These are phyloP conservation scores for Stromatinia cepivora DNA, from an alignment of 2,329 filamentous ascomycete genomes.

Conservation along the genomic window DNA sequence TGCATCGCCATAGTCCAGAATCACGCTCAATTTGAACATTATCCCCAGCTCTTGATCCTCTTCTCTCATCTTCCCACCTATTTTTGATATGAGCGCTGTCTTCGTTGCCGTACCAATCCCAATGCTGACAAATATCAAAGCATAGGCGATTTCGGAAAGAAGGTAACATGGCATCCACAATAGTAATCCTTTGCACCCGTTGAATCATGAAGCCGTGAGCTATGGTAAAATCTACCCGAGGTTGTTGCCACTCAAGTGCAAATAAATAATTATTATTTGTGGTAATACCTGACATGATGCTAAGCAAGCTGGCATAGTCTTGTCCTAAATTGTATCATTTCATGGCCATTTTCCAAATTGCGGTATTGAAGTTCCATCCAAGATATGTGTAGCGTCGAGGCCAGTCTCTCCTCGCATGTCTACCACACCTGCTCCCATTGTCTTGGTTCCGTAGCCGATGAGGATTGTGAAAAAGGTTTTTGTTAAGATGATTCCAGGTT, in stretches of 20 bases:
- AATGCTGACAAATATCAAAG: not conserved
- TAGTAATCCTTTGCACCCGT: not conserved
- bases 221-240: not conserved
- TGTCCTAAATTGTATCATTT: not conserved
- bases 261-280: not conserved
- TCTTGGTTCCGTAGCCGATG: no score
- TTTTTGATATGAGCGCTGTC: no score
- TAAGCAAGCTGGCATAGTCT: not conserved
- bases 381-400: not conserved
- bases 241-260: not conserved
- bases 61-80: no score
- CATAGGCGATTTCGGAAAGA: not conserved
- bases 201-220: not conserved
- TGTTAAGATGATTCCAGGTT: not conserved
- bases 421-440: no score
- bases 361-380: not conserved
- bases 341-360: not conserved
- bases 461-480: not conserved
- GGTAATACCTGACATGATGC: not conserved
- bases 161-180: no score
- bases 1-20: not conserved
- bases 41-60: no score
- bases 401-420: no score
- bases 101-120: not conserved
- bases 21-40: no score